A percentile compares a stretch with the other conserved stretches of the same genome.
These are phyloP conservation scores for Phellinidium pouzarii DNA, from an alignment of 1,284 basidiomycete genomes.

Conservation along the genomic window DNA sequence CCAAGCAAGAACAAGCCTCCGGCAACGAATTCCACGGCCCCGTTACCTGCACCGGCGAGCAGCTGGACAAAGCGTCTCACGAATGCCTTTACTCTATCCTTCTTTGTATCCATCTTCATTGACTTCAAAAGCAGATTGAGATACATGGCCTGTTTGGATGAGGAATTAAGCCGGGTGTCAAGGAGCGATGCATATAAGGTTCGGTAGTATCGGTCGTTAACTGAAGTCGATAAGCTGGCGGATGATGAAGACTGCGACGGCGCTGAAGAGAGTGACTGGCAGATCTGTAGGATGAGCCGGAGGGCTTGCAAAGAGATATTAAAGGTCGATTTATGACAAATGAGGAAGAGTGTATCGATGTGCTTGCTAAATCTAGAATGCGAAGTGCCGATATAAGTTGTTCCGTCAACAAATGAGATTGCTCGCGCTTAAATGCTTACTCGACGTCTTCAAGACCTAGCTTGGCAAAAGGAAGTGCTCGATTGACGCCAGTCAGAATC, in stretches of 20 bases:
- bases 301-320: conserved; percentile 95
- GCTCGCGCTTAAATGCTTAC: conserved; percentile 28
- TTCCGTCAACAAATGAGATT: conserved; percentile 9
- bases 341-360: conserved; percentile 91
- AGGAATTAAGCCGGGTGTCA: conserved; percentile 75
- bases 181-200: conserved; percentile 86
- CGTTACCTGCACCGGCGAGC: conserved; percentile 57
- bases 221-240: conserved; percentile 36
- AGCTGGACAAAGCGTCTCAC: conserved; percentile 86
- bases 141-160: conserved; percentile 97
- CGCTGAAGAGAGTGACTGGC: conserved; percentile 40
- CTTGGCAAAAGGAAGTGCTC: conserved; percentile 89
- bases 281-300: conserved; percentile 86
- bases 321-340: conserved; percentile 92
- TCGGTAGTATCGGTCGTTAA: conserved; percentile 85
- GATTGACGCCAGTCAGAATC: conserved; percentile 91
- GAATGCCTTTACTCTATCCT: conserved; percentile 72
- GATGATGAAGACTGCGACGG: conserved; percentile 31
- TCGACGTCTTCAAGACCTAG: conserved; percentile 50
- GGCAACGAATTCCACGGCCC: conserved; percentile 85
- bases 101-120: conserved; percentile 71
- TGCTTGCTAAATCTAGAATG: conserved; percentile 70
- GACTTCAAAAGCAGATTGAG: conserved; percentile 94
- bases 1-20: conserved; percentile 78
- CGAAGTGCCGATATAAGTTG: not conserved